Evolutionary conservation across 495 filamentous ascomycete species (phyloP).

Genomic region (Amphirosellinia nigrospora): DNA sequence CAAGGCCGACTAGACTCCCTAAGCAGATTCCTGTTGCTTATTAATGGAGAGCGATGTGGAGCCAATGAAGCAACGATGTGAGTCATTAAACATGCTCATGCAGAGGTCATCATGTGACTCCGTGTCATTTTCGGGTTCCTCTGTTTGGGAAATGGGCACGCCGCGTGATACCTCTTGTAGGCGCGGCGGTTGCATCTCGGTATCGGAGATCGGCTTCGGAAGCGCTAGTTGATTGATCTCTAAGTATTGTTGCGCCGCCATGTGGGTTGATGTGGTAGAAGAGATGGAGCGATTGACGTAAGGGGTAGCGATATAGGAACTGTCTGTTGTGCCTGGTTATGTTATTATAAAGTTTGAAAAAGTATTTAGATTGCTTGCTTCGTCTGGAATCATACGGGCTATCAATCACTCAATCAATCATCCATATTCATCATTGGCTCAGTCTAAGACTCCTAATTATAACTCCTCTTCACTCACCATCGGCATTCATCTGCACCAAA

Average conservation of each 20-base stretch:
- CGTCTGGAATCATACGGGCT: too few species aligned
- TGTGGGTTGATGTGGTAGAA: too few species aligned
- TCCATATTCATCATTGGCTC: not conserved
- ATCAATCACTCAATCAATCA: not conserved
- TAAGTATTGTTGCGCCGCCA: too few species aligned
- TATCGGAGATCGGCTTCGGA: not conserved
- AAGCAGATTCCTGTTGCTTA: not conserved
- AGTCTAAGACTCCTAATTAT: not conserved
- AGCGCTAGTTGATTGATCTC: not conserved
- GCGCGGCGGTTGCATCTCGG: not conserved
- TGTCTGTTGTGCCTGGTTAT: too few species aligned
- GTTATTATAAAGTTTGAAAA: not conserved
- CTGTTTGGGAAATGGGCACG: too few species aligned
- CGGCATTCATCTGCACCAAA: not conserved
- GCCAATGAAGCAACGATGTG: not conserved
- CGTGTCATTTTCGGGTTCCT: conserved; percentile 11
- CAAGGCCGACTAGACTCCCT: not conserved
- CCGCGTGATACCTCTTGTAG: not conserved
- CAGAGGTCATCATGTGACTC: not conserved
- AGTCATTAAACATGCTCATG: conserved; percentile 4
- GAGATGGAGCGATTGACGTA: too few species aligned
- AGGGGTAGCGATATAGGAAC: too few species aligned
- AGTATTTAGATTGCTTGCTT: not conserved
- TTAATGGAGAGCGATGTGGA: not conserved
- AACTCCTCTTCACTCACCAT: not conserved